phyloP scores from a whole-genome alignment of 192 early-diverging fungal species.

The Gigaspora rosea region DNA sequence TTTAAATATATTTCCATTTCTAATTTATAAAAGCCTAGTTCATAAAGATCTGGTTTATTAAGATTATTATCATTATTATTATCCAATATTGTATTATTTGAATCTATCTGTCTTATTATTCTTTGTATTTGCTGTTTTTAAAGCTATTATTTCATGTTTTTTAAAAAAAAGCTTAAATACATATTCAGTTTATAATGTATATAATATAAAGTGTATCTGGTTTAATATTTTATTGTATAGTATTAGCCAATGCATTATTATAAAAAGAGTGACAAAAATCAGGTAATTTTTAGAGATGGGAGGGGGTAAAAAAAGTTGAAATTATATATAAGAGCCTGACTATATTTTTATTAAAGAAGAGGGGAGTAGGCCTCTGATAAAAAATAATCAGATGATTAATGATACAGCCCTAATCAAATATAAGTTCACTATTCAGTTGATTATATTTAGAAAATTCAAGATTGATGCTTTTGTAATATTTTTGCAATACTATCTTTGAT shows the following conservation, averaged over 20 bases:
- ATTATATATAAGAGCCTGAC: too few relatives aligned
- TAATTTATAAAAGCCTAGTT: too few relatives aligned
- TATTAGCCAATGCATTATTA: not conserved
- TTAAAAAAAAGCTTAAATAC: constrained; percentile 2
- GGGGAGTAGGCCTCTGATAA: too few relatives aligned
- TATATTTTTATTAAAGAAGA: too few relatives aligned
- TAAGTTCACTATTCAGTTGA: not conserved
- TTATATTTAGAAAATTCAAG: not conserved
- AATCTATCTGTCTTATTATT: not conserved
- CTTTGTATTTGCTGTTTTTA: not conserved
- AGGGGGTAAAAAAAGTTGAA: too few relatives aligned
- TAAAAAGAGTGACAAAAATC: too few relatives aligned
- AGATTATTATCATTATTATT: not conserved
- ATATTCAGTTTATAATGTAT: not conserved
- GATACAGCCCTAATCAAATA: too few relatives aligned
- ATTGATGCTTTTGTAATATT: not conserved
- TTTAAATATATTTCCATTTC: too few relatives aligned
- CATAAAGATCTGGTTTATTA: not conserved
- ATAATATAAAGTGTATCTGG: constrained; percentile 1
- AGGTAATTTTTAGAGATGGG: too few relatives aligned
- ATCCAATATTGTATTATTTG: not conserved
- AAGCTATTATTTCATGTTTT: not conserved
- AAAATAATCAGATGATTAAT: too few relatives aligned
- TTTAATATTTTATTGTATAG: not conserved
- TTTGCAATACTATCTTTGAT: not conserved